These are phyloP conservation scores for Epicoccum nigrum DNA, from an alignment of 2,329 filamentous ascomycete genomes.

Conservation along the genomic window DNA sequence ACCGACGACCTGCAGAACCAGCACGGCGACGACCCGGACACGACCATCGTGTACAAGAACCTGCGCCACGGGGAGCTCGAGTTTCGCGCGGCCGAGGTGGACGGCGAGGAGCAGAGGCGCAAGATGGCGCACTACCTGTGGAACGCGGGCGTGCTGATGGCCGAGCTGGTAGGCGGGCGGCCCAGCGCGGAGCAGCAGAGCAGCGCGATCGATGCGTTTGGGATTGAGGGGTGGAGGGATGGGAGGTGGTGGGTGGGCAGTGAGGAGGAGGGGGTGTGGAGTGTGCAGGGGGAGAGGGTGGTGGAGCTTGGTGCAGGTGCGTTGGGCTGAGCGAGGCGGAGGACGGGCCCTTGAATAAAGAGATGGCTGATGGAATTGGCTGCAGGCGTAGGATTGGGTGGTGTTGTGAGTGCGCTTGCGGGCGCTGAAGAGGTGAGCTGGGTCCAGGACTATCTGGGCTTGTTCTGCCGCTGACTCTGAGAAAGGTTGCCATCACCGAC, in stretches of 20 bases:
- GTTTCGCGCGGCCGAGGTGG: slow-evolving; percentile 53
- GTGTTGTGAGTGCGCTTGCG: slow-evolving; percentile 54
- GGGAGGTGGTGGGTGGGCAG: slow-evolving; percentile 39
- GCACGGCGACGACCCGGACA: slow-evolving; percentile 66
- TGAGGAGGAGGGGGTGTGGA: slow-evolving; percentile 48
- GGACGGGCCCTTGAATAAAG: background rate
- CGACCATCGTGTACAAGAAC: slow-evolving; percentile 65
- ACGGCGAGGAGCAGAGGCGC: slow-evolving; percentile 59
- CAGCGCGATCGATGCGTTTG: slow-evolving; percentile 27
- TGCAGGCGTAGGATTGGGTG: slow-evolving; percentile 53
- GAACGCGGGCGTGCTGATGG: slow-evolving; percentile 64
- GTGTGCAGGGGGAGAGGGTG: slow-evolving; percentile 58
- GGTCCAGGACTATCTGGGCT: too few species aligned
- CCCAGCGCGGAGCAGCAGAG: slow-evolving; percentile 17
- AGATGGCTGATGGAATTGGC: slow-evolving; percentile 35
- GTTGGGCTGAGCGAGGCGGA: slow-evolving; percentile 34
- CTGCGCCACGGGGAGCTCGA: slow-evolving; percentile 41
- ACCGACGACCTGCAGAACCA: slow-evolving; percentile 70
- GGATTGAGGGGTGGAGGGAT: slow-evolving; percentile 40
- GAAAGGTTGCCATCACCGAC: slow-evolving; percentile 66
- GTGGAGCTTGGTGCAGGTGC: slow-evolving; percentile 73
- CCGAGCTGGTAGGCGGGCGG: slow-evolving; percentile 50
- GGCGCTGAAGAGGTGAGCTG: slow-evolving; percentile 52
- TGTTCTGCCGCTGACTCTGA: background rate
- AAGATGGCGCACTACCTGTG: slow-evolving; percentile 77